Base-by-base conservation (phyloP, 2,329 filamentous ascomycete genomes). In the Bipolaris oryzae region DNA sequence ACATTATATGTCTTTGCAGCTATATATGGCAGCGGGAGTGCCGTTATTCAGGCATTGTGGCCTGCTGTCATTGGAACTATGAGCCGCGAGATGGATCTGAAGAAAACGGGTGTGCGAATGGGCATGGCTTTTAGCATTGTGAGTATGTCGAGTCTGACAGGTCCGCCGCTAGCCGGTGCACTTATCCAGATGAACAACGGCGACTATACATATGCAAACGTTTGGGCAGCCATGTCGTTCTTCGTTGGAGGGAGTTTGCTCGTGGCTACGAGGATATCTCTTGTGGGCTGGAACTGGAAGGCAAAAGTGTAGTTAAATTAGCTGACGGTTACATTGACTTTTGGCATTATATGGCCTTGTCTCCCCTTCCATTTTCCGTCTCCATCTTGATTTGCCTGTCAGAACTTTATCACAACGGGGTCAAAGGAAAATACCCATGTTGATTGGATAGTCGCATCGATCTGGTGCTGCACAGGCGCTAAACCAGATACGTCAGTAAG, bases 41-140 rank as follows among this genome's bases (percentile, higher is more conserved):
- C 66, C 0, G 73, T 72, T 7, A 61, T 76, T 4, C 72, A 74
- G 50, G 66, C 70, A 16, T 55, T 76, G 7, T 72, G 66, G 67
- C 69, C 70, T 1, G 66, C 71, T 1, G 48, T 62, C 4, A 69
- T 72, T 23, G 63, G 65, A 1, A 62, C 60, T 15, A 46, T 68
- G 41, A 81, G 79, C 3, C 72, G 69, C 6, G 63, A 59, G 5
- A 60, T 58, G 9, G 73, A 76, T 49, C 21, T 73, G 54, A 74
- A 72, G 50, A 75, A 75, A 53, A 59, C 61, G 1, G 74, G 74
- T 2, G 67, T 70, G 25, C 64, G 73, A 38, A 74, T 74, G 68
- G 74, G 74, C 3, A 76, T 76, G 73, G 71, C 68, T 1, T 76
- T 75, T 51, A 74, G 68, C 3, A 67, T 76, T 42, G 72, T 75